Conservation (phyloP, 495 filamentous ascomycete species). For the Opeltia flavorubescens region DNA sequence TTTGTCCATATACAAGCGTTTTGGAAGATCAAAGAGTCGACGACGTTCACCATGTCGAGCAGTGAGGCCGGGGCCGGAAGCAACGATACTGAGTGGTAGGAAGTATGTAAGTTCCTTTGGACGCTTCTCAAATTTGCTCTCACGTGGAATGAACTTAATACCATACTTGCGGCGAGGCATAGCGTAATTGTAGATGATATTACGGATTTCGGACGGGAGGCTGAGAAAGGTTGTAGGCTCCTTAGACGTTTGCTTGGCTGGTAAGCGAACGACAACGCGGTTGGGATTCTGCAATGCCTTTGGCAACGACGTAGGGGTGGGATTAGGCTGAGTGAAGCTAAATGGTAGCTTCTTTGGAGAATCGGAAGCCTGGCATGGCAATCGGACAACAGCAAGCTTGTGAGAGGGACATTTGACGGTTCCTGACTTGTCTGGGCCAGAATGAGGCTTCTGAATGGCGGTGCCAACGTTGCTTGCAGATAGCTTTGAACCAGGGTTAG, state of each 20-base stretch:
- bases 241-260: not conserved
- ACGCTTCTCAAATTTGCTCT: conserved; percentile 1
- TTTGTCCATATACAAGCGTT: conserved; percentile 1
- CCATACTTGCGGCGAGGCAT: conserved; percentile 7
- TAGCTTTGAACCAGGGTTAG: too few relatives aligned
- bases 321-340: too few relatives aligned
- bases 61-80: not conserved
- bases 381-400: too few relatives aligned
- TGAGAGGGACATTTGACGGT: too few relatives aligned
- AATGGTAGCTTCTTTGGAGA: too few relatives aligned
- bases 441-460: too few relatives aligned
- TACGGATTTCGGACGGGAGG: conserved; percentile 11
- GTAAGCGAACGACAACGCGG: not conserved
- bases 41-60: conserved; percentile 1
- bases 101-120: not conserved
- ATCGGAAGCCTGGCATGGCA: too few relatives aligned
- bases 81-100: not conserved
- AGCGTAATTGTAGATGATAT: conserved; percentile 12
- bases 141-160: conserved; percentile 11
- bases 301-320: too few relatives aligned
- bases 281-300: not conserved
- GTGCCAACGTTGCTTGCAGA: too few relatives aligned
- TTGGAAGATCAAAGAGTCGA: conserved; percentile 6
- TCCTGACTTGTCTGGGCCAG: too few relatives aligned
- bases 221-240: conserved; percentile 7